These are phyloP conservation scores for Sarocladium brachiariae DNA, from an alignment of 2,329 filamentous ascomycete genomes.

Conservation along the genomic window DNA sequence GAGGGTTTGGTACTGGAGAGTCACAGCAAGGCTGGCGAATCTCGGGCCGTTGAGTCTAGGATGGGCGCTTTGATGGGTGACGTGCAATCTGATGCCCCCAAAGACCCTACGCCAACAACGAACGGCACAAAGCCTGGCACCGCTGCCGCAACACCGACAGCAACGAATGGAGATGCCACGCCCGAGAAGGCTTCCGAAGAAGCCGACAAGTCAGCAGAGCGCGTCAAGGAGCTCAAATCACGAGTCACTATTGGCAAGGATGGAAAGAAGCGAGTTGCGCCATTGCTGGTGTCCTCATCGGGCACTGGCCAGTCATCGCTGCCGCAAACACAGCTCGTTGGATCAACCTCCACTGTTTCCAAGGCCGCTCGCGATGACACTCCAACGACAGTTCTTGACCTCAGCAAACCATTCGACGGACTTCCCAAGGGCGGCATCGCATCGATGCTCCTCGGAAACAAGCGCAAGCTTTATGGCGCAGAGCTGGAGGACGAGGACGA, in stretches of 20 bases:
- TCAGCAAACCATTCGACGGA: constrained; percentile 90
- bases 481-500: constrained; percentile 73
- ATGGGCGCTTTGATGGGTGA: constrained; percentile 99
- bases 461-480: constrained; percentile 68
- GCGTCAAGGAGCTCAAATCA: constrained; percentile 66
- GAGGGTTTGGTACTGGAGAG: constrained; percentile 84
- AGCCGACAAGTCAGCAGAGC: constrained; percentile 46
- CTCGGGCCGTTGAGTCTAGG: constrained; percentile 81
- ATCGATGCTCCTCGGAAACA: constrained; percentile 84
- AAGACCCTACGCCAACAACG: constrained; percentile 38
- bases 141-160: constrained; percentile 27
- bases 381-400: constrained; percentile 76
- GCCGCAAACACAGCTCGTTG: constrained; percentile 81
- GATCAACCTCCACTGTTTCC: constrained; percentile 52
- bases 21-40: constrained; percentile 83
- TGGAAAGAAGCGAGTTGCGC: constrained; percentile 91
- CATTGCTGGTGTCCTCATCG: constrained; percentile 83
- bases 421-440: constrained; percentile 84
- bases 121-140: constrained; percentile 43
- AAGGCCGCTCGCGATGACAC: constrained; percentile 60
- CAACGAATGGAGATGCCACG: constrained; percentile 31
- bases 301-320: constrained; percentile 81
- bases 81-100: constrained; percentile 45
- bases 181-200: constrained; percentile 39
- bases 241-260: constrained; percentile 93